Evolutionary conservation across 352 stramenopile genomes (phyloP).

Genomic region (Phytophthora multivora): DNA sequence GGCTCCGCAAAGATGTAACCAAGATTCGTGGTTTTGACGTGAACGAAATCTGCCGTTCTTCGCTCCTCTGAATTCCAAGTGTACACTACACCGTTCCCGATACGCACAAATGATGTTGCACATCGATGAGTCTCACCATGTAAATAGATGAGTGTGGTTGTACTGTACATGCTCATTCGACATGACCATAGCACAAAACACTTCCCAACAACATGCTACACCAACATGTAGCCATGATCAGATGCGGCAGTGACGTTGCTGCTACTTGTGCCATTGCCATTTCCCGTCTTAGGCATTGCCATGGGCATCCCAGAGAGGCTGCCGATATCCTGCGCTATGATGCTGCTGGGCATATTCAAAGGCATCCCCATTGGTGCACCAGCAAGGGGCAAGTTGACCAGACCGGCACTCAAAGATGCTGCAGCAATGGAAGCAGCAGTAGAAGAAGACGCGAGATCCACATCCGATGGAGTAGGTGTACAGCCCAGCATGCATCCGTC

Average conservation of each 20-base stretch:
- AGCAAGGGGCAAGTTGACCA: conserved; percentile 23
- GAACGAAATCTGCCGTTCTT: too few species aligned
- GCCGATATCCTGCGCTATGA: conserved; percentile 27
- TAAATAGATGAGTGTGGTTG: too few species aligned
- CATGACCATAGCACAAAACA: too few species aligned
- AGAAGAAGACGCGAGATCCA: conserved; percentile 23
- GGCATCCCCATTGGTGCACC: conserved; percentile 17
- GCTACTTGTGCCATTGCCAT: conserved; percentile 6
- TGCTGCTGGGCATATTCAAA: conserved; percentile 29
- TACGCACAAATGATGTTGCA: too few species aligned
- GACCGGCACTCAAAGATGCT: conserved; percentile 8
- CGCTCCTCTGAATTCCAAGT: too few species aligned
- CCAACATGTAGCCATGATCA: conserved; percentile 39
- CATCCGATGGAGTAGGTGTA: conserved; percentile 12
- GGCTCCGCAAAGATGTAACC: too few species aligned
- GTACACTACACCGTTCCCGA: too few species aligned
- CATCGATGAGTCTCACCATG: too few species aligned
- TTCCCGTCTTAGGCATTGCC: conserved; percentile 22
- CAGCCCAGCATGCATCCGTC: conserved; percentile 7
- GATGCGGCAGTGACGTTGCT: conserved; percentile 1
- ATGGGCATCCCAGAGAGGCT: conserved; percentile 21
- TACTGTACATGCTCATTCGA: too few species aligned
- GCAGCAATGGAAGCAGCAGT: background rate
- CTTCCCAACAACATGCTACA: conserved; percentile 11
- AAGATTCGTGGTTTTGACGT: too few species aligned